Percentiles rank a stretch among this genome's conserved stretches.
Conservation (phyloP, 148 eudicot genomes). For the Cornus florida region DNA sequence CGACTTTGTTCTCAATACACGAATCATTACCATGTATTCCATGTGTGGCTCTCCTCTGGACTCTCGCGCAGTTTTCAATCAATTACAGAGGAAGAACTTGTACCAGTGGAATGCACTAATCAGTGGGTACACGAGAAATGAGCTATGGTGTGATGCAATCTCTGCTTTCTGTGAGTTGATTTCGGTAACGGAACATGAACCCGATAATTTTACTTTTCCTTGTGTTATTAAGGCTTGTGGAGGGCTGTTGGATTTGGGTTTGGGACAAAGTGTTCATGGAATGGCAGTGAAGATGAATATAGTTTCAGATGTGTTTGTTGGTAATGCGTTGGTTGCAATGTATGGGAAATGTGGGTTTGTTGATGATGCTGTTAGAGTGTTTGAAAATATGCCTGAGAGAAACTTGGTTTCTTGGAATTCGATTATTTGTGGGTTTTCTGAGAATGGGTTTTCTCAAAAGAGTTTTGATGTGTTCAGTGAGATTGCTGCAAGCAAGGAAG, state of each 20-base stretch:
- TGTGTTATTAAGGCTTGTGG: slow-evolving; percentile 60
- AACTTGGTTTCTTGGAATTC: slow-evolving; percentile 74
- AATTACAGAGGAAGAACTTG: slow-evolving; percentile 33
- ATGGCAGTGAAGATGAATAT: slow-evolving; percentile 45
- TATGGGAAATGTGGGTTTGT: slow-evolving; percentile 50
- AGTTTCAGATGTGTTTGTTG: slow-evolving; percentile 49
- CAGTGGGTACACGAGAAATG: slow-evolving; percentile 57
- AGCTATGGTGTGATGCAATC: slow-evolving; percentile 39
- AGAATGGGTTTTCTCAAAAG: slow-evolving; percentile 33
- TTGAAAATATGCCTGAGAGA: slow-evolving; percentile 42
- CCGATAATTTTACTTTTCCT: slow-evolving; percentile 68
- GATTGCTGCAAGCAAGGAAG: slow-evolving; percentile 32
- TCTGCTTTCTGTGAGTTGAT: slow-evolving; percentile 38
- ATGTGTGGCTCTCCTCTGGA: slow-evolving; percentile 44
- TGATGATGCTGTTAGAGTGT: slow-evolving; percentile 47
- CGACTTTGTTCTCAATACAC: slow-evolving; percentile 40
- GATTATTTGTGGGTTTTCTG: slow-evolving; percentile 43
- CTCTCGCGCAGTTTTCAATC: slow-evolving; percentile 42
- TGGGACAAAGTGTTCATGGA: slow-evolving; percentile 49
- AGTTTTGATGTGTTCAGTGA: slow-evolving; percentile 34
- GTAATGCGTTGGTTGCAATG: slow-evolving; percentile 59
- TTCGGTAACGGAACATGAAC: slow-evolving; percentile 22
- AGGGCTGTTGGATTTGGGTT: slow-evolving; percentile 34
- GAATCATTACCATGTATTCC: slow-evolving; percentile 55
- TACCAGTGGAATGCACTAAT: slow-evolving; percentile 57